phyloP scores from a whole-genome alignment of 2,329 filamentous ascomycete genomes.

The Trichophyton simii region DNA sequence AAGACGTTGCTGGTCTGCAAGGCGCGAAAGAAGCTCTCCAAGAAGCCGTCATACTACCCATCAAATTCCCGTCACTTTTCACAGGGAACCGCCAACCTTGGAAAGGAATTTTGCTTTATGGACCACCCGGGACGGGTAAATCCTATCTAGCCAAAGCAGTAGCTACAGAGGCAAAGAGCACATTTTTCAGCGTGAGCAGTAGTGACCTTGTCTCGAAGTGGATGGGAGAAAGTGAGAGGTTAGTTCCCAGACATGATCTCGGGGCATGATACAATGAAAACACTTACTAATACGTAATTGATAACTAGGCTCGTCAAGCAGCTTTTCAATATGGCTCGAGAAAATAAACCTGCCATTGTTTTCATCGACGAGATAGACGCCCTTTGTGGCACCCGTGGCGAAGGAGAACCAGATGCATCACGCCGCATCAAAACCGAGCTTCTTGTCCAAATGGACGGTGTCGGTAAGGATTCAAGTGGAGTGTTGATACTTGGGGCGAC shows the following conservation, averaged over 20 bases:
- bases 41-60: constrained; percentile 92
- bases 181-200: constrained; percentile 96
- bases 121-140: constrained; percentile 93
- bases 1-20: constrained; percentile 92
- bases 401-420: constrained; percentile 95
- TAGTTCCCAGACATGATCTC: constrained; percentile 19
- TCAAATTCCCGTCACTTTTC: constrained; percentile 96
- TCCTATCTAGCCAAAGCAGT: constrained; percentile 95
- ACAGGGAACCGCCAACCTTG: constrained; percentile 92
- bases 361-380: constrained; percentile 98
- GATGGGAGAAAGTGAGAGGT: constrained; percentile 99
- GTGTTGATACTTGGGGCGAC: constrained; percentile 92
- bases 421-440: constrained; percentile 97
- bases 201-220: constrained; percentile 97
- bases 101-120: constrained; percentile 95
- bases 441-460: constrained; percentile 97
- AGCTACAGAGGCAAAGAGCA: constrained; percentile 95
- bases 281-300: background rate
- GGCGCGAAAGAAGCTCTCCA: constrained; percentile 92
- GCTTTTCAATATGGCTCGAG: constrained; percentile 92
- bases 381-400: constrained; percentile 78
- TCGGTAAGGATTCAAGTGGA: constrained; percentile 86
- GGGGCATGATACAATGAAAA: background rate
- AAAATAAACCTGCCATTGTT: constrained; percentile 96
- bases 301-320: constrained; percentile 71